phyloP scores from a whole-genome alignment of 208 protist genomes.

The Trypanosoma theileri region DNA sequence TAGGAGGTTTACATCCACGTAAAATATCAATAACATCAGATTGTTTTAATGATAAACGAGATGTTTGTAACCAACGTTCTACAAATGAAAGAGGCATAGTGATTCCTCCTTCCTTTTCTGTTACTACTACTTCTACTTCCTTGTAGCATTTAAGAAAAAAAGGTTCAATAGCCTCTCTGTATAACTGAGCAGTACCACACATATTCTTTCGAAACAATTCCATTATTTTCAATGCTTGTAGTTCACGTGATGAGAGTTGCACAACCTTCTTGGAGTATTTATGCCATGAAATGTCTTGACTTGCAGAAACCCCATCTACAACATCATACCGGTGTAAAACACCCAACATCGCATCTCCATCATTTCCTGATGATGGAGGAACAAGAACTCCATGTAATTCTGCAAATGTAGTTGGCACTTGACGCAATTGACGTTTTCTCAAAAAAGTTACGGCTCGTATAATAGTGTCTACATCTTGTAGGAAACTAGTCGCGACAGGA shows the following conservation, averaged over 20 bases:
- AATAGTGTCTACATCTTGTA: slow-evolving; percentile 25
- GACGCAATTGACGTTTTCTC: slow-evolving; percentile 17
- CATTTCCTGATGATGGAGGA: not conserved
- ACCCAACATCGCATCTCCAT: slow-evolving; percentile 1
- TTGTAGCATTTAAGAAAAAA: slow-evolving; percentile 19
- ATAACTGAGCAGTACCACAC: not conserved
- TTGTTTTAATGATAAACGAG: slow-evolving; percentile 12
- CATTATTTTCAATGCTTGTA: slow-evolving; percentile 16
- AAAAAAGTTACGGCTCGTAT: slow-evolving; percentile 29
- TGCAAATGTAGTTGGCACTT: slow-evolving; percentile 8
- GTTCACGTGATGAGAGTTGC: slow-evolving; percentile 19
- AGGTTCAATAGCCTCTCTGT: slow-evolving; percentile 26
- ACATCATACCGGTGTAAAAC: slow-evolving; percentile 23
- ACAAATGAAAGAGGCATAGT: slow-evolving; percentile 13
- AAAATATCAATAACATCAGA: slow-evolving; percentile 21
- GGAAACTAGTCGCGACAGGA: not conserved
- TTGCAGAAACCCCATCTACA: not conserved
- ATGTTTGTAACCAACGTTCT: slow-evolving; percentile 29
- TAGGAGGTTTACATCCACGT: not conserved
- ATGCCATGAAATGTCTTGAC: not conserved
- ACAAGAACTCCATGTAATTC: slow-evolving; percentile 17
- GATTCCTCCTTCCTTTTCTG: not conserved
- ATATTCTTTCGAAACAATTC: slow-evolving; percentile 14
- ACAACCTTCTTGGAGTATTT: not conserved
- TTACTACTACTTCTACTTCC: not conserved